Conservation (phyloP, 352 stramenopile genomes). For the Phytopythium mirpurense region DNA sequence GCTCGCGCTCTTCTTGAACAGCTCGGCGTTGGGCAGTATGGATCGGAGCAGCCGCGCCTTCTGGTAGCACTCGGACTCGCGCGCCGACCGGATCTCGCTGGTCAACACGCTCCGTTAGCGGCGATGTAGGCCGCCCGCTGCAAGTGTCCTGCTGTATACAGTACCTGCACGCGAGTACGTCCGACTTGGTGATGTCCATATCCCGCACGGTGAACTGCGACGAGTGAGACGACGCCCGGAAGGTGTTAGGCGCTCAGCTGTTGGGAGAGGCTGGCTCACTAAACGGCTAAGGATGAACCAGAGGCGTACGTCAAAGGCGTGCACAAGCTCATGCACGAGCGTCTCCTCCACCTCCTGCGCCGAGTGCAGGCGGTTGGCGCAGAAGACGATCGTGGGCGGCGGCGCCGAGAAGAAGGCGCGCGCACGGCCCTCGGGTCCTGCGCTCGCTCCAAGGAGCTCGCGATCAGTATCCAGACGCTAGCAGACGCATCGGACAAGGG, state of each 20-base stretch:
- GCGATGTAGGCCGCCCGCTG: not conserved
- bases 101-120: not conserved
- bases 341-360: constrained; percentile 71
- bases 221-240: not conserved
- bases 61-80: constrained; percentile 80
- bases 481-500: no score
- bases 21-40: constrained; percentile 49
- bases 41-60: constrained; percentile 60
- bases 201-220: constrained; percentile 72
- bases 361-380: constrained; percentile 73
- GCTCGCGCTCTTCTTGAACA: constrained; percentile 51
- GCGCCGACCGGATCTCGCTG: constrained; percentile 76
- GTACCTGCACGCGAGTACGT: constrained; percentile 75
- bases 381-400: constrained; percentile 78
- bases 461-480: no score
- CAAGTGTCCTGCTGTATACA: not conserved
- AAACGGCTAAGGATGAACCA: not conserved
- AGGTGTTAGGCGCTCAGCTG: no score
- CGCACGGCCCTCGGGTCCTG: constrained; percentile 68
- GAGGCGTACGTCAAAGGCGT: constrained; percentile 70
- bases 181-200: constrained; percentile 83
- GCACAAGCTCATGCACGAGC: constrained; percentile 83
- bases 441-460: no score
- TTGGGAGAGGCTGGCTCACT: no score
- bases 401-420: constrained; percentile 82